Percentiles rank a stretch among this genome's conserved stretches.
Evolutionary conservation across 2,329 filamentous ascomycete species (phyloP).

Genomic region (Macrophomina pseudophaseolina): DNA sequence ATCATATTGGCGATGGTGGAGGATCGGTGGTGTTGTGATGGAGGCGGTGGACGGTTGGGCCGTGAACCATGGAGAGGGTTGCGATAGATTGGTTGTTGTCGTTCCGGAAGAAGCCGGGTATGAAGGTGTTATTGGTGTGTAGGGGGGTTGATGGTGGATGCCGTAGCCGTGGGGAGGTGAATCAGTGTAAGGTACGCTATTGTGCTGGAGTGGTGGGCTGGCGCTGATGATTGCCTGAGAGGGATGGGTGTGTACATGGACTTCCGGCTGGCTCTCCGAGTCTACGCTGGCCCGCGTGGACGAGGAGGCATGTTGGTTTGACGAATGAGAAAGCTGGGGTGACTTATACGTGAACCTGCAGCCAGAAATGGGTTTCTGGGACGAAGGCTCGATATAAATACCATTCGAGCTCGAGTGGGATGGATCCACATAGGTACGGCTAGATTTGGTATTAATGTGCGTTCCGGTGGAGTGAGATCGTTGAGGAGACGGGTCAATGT

Average conservation of each 20-base stretch:
- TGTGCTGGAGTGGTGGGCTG: conserved; percentile 5
- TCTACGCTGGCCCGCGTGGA: not conserved
- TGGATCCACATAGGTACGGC: not conserved
- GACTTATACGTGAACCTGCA: not conserved
- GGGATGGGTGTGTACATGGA: too few relatives aligned
- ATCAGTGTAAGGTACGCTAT: conserved; percentile 1
- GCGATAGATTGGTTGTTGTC: not conserved
- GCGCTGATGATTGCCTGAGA: not conserved
- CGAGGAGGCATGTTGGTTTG: not conserved
- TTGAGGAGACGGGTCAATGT: not conserved
- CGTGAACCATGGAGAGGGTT: not conserved
- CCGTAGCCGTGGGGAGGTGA: not conserved
- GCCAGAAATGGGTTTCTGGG: not conserved
- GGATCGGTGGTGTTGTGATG: not conserved
- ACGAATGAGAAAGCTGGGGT: not conserved
- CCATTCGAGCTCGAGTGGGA: not conserved
- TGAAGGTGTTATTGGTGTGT: not conserved
- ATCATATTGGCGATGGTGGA: not conserved
- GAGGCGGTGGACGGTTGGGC: not conserved
- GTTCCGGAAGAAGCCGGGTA: not conserved
- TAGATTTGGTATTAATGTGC: not conserved
- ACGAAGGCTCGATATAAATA: not conserved
- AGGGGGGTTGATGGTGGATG: too few relatives aligned
- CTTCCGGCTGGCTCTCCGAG: too few relatives aligned
- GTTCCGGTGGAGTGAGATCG: not conserved